phyloP scores from a whole-genome alignment of 805 yeast genomes.

The Suhomyces kilbournensis region DNA sequence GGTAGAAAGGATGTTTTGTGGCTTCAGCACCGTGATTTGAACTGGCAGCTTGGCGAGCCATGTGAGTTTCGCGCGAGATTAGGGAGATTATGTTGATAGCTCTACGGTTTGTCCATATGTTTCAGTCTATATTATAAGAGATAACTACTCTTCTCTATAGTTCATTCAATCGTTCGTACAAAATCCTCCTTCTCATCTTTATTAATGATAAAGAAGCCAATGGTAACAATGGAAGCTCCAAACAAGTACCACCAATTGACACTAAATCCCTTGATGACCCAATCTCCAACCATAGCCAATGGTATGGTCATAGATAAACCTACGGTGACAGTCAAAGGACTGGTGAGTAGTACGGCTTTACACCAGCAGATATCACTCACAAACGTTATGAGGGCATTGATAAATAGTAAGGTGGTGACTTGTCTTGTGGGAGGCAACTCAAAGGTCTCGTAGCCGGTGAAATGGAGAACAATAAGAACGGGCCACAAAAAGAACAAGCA shows the following conservation, averaged over 20 bases:
- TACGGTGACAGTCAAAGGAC: slow-evolving; percentile 93
- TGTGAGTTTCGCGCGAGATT: background rate
- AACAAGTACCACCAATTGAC: slow-evolving; percentile 62
- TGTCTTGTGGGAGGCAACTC: slow-evolving; percentile 60
- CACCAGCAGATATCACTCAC: slow-evolving; percentile 95
- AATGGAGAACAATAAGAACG: slow-evolving; percentile 61
- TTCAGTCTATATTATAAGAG: no score
- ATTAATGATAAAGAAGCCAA: slow-evolving; percentile 82
- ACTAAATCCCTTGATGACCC: slow-evolving; percentile 62
- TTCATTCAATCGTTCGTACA: slow-evolving; percentile 8
- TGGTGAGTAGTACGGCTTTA: slow-evolving; percentile 85
- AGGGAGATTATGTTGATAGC: no score
- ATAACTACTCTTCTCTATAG: no score
- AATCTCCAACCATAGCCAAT: slow-evolving; percentile 88
- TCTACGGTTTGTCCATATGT: no score
- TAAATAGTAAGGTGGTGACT: slow-evolving; percentile 50
- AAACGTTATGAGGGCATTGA: slow-evolving; percentile 77
- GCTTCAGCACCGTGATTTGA: no score
- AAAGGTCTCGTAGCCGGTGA: slow-evolving; percentile 62
- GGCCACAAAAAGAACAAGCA: slow-evolving; percentile 82
- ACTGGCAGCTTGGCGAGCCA: background rate
- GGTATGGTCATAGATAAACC: slow-evolving; percentile 94
- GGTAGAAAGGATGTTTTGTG: no score
- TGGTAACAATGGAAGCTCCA: slow-evolving; percentile 78
- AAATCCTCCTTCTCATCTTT: slow-evolving; percentile 69